phyloP scores from a whole-genome alignment of 495 filamentous ascomycete species.

The Penicillium canariense region DNA sequence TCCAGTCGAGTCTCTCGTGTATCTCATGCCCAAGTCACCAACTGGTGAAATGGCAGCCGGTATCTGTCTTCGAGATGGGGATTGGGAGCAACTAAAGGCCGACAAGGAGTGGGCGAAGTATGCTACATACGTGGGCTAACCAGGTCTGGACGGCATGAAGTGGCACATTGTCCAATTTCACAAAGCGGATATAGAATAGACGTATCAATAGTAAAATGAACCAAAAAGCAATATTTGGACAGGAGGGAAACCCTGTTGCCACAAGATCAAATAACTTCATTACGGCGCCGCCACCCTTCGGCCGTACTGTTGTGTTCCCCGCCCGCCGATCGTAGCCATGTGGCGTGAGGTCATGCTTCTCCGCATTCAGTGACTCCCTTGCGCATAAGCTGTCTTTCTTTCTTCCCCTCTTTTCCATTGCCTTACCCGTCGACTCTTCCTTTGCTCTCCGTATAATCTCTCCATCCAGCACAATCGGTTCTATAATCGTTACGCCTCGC shows the following conservation, averaged over 20 bases:
- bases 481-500: not conserved
- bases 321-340: constrained; percentile 1
- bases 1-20: constrained; percentile 46
- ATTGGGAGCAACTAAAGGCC: constrained; percentile 34
- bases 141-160: not conserved
- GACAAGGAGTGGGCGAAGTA: constrained; percentile 40
- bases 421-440: not conserved
- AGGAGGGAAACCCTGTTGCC: no score
- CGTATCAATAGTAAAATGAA: not conserved
- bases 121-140: constrained; percentile 34
- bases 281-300: no score
- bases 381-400: constrained; percentile 10
- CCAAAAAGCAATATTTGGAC: not conserved
- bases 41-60: constrained; percentile 41
- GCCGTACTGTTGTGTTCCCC: no score
- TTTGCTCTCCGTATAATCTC: constrained; percentile 10
- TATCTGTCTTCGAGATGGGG: constrained; percentile 47
- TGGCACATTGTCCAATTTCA: not conserved
- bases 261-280: no score
- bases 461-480: not conserved
- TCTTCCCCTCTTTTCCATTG: constrained; percentile 11
- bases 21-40: constrained; percentile 42
- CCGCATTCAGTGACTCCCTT: constrained; percentile 20
- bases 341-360: constrained; percentile 11
- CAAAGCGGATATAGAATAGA: not conserved